Evolutionary conservation across 768 basidiomycete species (phyloP), one percentile per base, ranked within the genome.

Genomic region (Phanerodontia chrysosporium): DNA sequence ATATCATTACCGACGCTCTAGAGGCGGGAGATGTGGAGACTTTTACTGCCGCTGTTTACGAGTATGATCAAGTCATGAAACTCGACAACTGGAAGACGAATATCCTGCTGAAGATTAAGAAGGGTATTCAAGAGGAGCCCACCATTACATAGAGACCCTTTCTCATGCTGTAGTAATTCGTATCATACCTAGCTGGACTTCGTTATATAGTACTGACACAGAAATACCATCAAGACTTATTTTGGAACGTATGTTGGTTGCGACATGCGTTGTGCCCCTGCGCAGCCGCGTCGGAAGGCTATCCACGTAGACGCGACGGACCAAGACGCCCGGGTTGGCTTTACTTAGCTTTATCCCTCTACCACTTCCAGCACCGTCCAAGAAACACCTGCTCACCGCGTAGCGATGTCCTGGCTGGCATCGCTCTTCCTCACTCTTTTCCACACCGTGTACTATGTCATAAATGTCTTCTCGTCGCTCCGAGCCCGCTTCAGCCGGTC

Each of bases 1-100:
- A 80, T 53, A 81, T 81, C 7, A 76, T 98, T 55, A 81, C 87
- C 29, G 90, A 95, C n/a, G 85, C 92, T 3, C 83, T 87, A 58
- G 86, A 88, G 55, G 76, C 75, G 30, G 87, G 83, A 6, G 89
- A 90, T 75, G 66, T 83, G 73, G 86, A 91, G 65, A 73, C 77
- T 25, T 96, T 90, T 70, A 92, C 90, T 5, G 86, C 75, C 18
- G 86, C 87, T n/a, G 87, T 96, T n/a, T 85, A 84, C 45, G 93
- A 95, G 70, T 98, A 84, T 70, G 95, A 98, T 72, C 87, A 94
- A 69, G 83, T 98, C 61, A 90, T 85, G 39, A 94, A 92, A 75
- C 74, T 99, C 69, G 96, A 98, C 71, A 90, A 89, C 72, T 97
- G 94, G 95, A 98, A 98, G 82, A 98, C 95, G 48, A 78, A 72